Evolutionary conservation across 2,329 filamentous ascomycete genomes (phyloP).

Genomic region (Clonostachys rosea): DNA sequence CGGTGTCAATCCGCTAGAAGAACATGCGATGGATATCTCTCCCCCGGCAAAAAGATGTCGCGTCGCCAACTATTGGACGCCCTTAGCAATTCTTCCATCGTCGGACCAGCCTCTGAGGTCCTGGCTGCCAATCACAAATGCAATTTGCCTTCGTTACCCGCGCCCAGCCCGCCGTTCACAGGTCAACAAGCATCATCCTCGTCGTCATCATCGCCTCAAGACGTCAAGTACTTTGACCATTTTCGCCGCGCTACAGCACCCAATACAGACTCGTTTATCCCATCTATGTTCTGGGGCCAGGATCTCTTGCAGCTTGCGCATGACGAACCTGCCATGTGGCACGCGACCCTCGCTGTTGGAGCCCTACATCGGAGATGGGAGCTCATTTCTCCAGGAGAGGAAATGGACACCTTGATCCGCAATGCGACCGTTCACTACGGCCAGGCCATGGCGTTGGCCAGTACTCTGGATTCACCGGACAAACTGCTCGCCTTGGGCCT

Average conservation of each 20-base stretch:
- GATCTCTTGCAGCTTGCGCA: constrained; percentile 24
- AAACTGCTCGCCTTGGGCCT: constrained; percentile 21
- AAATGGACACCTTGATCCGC: constrained; percentile 7
- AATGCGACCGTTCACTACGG: constrained; percentile 18
- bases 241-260: not conserved
- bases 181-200: too few relatives aligned
- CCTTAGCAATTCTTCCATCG: too few relatives aligned
- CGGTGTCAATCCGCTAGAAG: too few relatives aligned
- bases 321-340: constrained; percentile 25
- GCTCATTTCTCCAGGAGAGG: not conserved
- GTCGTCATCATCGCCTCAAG: not conserved
- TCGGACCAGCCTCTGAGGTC: too few relatives aligned
- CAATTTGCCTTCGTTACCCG: too few relatives aligned
- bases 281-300: constrained; percentile 22
- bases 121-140: too few relatives aligned
- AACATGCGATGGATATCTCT: too few relatives aligned
- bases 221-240: not conserved
- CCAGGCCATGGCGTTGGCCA: constrained; percentile 16
- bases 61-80: too few relatives aligned
- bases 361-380: constrained; percentile 20
- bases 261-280: not conserved
- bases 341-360: constrained; percentile 24
- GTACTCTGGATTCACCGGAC: constrained; percentile 11
- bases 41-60: too few relatives aligned
- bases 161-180: too few relatives aligned